Conservation (phyloP, 768 basidiomycete genomes). For the Lactarius deliciosus region DNA sequence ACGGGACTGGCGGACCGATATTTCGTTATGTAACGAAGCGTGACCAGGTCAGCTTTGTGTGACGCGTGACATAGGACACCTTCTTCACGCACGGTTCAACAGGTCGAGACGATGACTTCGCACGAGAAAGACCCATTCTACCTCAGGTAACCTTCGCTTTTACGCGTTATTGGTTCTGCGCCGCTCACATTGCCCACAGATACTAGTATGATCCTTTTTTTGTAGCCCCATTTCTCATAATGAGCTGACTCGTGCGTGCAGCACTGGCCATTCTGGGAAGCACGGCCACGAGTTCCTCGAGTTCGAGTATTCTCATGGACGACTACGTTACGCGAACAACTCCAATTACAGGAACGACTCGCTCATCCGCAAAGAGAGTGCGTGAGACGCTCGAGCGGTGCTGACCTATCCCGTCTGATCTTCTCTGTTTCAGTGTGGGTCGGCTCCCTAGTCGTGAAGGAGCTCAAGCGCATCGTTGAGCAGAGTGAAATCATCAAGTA, state of each 20-base stretch:
- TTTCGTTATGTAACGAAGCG: neutral
- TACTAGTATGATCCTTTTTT: conserved; percentile 46
- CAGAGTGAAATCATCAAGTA: conserved; percentile 94
- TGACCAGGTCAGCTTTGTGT: neutral
- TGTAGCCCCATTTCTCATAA: conserved; percentile 39
- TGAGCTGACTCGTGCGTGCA: neutral
- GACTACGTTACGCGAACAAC: conserved; percentile 97
- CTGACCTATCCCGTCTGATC: neutral
- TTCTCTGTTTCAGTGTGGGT: conserved; percentile 74
- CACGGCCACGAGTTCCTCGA: conserved; percentile 98
- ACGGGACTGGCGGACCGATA: too few relatives aligned
- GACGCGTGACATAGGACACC: conserved; percentile 10
- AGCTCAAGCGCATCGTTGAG: conserved; percentile 92
- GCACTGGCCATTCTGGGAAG: conserved; percentile 98
- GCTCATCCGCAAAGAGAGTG: conserved; percentile 98
- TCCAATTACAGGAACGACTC: conserved; percentile 99
- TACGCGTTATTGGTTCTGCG: neutral
- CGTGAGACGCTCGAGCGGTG: conserved; percentile 36
- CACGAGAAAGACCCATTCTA: conserved; percentile 31
- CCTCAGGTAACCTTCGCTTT: conserved; percentile 20
- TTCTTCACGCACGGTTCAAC: neutral
- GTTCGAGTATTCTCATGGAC: conserved; percentile 96
- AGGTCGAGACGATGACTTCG: conserved; percentile 18
- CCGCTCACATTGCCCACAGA: conserved; percentile 35
- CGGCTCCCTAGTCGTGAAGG: conserved; percentile 87